A percentile compares a stretch with the other conserved stretches of the same genome.
Conservation (phyloP, 768 basidiomycete genomes). For the Auricularia auricula-judae region DNA sequence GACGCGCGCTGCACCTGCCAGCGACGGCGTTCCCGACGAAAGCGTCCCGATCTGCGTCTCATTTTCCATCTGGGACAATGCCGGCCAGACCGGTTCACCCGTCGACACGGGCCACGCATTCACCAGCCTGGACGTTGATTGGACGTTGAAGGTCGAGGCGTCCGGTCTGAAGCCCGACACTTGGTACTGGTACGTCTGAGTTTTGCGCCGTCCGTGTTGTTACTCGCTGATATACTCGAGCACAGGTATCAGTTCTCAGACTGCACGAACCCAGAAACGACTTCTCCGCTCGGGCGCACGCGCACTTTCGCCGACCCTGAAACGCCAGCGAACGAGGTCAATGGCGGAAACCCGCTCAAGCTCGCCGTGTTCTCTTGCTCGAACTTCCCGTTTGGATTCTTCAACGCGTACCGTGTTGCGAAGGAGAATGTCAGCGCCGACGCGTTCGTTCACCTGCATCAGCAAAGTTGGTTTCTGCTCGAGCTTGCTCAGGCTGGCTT, state of each 20-base stretch:
- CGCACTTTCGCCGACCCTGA: conserved; percentile 37
- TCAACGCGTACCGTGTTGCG: conserved; percentile 50
- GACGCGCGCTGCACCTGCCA: conserved; percentile 38
- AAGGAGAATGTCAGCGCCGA: conserved; percentile 42
- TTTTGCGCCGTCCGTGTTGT: background rate
- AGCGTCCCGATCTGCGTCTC: conserved; percentile 41
- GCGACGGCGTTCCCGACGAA: conserved; percentile 28
- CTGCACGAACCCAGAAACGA: conserved; percentile 33
- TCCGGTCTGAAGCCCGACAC: conserved; percentile 37
- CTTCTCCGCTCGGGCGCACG: conserved; percentile 39
- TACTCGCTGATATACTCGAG: background rate
- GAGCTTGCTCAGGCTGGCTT: too few species aligned
- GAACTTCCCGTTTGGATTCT: conserved; percentile 41
- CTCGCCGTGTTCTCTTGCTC: conserved; percentile 54
- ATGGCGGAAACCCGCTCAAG: conserved; percentile 40
- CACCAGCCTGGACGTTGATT: conserved; percentile 47
- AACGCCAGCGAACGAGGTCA: conserved; percentile 35
- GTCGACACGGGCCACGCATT: conserved; percentile 39
- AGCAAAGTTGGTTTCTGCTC: too few species aligned
- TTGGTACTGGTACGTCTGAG: conserved; percentile 33
- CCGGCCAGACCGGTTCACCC: conserved; percentile 22
- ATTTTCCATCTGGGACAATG: conserved; percentile 31
- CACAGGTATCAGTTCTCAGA: conserved; percentile 35
- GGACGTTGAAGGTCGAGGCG: conserved; percentile 50
- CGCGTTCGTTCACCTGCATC: conserved; percentile 37